Base-by-base conservation (phyloP, 2,329 filamentous ascomycete species). In the Bipolaris cookei region DNA sequence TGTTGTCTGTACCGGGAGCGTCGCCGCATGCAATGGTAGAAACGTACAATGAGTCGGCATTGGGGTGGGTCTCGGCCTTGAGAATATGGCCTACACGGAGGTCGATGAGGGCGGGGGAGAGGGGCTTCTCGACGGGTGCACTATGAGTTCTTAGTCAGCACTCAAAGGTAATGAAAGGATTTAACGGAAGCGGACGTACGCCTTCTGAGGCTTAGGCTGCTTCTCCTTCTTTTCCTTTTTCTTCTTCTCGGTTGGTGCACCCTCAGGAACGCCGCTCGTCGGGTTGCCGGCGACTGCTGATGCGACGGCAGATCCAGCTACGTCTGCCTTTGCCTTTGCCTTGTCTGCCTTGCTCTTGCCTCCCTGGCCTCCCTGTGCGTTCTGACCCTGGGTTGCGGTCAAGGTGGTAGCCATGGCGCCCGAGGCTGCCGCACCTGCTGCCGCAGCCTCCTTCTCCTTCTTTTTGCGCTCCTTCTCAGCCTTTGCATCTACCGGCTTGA, bases 11-110 rank as follows among this genome's bases (percentile, higher is more conserved):
- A 62, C 91, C 91, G 5, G 91, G 84, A 58, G 89, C 83, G 78
- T 99, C 95, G 64, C 95, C 95, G 81, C 94, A 92, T 63, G 92
- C 92, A 72, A 99, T 96, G 51, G 93, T 98, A 61, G 91, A 96
- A 59, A 99, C 95, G 79, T 88, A 99, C 50, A 99, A 86, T 11
- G 91, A 96, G 81, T 99, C 95, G 64, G 95, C 95, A 71, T 99
- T 96, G 51, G 95, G 95, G 82, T 99, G 95, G 77, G 92, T 90
- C 79, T 95, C 86, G 49, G 93, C 93, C 80, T 97, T 96, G 73
- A 99, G 88, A 69, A 99, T 97, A 82, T 98, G 95, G 59, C 95
- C 95, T 59, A 99, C 94, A 63, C 95, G 89, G 49, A 99, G 88
- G 77, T 99, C 95, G 75, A 99, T 97, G 59, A 97, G 86, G 57